A percentile compares a stretch with the other conserved stretches of the same genome.
Conservation (phyloP, 176 grass and related monocot genomes). For the Aegilops tauschii region DNA sequence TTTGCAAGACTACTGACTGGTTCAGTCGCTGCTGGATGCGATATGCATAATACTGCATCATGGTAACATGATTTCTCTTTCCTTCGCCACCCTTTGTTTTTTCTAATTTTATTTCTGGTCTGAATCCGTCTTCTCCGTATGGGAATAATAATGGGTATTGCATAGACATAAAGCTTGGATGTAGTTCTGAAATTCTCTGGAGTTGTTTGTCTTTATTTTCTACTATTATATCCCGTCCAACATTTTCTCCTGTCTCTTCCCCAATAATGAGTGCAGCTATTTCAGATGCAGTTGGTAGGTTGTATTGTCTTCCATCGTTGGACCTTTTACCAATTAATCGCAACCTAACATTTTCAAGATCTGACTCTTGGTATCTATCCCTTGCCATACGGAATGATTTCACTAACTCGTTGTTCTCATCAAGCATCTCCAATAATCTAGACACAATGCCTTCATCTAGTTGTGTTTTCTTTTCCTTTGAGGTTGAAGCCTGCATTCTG, state of each 20-base stretch:
- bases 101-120: slow-evolving; percentile 1
- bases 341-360: slow-evolving; percentile 8
- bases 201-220: slow-evolving; percentile 13
- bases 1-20: background rate
- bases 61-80: slow-evolving; percentile 23
- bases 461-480: background rate
- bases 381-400: slow-evolving; percentile 30
- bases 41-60: slow-evolving; percentile 31
- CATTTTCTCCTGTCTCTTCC: background rate
- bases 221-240: slow-evolving; percentile 17
- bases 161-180: slow-evolving; percentile 35
- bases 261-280: slow-evolving; percentile 17
- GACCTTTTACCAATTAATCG: background rate
- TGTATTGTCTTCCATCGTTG: slow-evolving; percentile 17
- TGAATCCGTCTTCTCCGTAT: background rate
- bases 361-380: background rate
- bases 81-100: background rate
- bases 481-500: background rate
- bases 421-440: background rate
- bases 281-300: background rate
- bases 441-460: background rate
- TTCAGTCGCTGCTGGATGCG: slow-evolving; percentile 4
- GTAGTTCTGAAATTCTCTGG: slow-evolving; percentile 6
- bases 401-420: slow-evolving; percentile 30
- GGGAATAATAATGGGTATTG: slow-evolving; percentile 23